These are phyloP conservation scores for Plasmodium fragile DNA, from an alignment of 169 alveolate species.

Conservation along the genomic window DNA sequence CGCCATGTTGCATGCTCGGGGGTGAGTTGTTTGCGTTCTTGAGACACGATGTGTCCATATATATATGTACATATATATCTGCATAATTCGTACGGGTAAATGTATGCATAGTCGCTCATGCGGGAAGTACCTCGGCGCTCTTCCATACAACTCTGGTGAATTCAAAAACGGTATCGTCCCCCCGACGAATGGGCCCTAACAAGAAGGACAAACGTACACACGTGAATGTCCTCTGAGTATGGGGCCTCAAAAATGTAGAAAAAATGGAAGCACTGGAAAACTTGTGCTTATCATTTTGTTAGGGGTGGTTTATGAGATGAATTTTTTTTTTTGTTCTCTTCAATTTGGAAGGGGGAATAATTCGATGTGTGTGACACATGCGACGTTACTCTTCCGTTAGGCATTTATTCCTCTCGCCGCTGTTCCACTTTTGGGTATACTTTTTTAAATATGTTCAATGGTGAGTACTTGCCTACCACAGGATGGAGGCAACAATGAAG, in stretches of 20 bases:
- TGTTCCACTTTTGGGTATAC: not conserved
- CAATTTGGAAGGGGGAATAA: not conserved
- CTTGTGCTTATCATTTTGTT: not conserved
- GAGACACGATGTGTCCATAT: not conserved
- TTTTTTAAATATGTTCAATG: not conserved
- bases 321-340: not conserved
- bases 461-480: not conserved
- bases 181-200: constrained; percentile 26
- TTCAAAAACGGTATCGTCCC: constrained; percentile 46
- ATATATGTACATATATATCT: not conserved
- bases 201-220: not conserved
- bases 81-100: not conserved
- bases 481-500: not conserved
- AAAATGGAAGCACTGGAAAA: not conserved
- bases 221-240: not conserved
- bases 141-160: constrained; percentile 60
- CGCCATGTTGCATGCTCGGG: not conserved
- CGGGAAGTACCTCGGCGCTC: constrained; percentile 24
- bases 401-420: not conserved
- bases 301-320: not conserved
- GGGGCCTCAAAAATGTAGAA: not conserved
- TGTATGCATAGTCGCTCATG: not conserved
- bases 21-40: not conserved
- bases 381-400: not conserved
- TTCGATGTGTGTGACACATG: not conserved